Evolutionary conservation across 352 stramenopile genomes (phyloP).

Genomic region (Labyrinthula sp.): DNA sequence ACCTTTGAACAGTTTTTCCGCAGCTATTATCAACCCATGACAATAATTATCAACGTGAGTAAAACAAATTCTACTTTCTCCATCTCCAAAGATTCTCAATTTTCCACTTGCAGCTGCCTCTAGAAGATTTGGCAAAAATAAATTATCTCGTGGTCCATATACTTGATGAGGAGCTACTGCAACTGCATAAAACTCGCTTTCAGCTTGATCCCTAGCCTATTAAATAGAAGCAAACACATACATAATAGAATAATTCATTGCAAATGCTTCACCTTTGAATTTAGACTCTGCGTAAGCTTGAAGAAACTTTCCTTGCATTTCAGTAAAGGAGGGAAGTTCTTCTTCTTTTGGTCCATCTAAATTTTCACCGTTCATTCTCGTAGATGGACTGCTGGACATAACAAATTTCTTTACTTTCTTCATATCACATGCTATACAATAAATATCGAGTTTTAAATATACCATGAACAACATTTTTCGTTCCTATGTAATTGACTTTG

Average conservation of each 20-base stretch:
- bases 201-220: too few species aligned
- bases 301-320: conserved; percentile 44
- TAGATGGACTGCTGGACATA: conserved; percentile 53
- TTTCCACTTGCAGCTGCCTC: conserved; percentile 46
- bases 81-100: conserved; percentile 55
- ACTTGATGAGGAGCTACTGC: conserved; percentile 66
- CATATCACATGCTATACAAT: conserved; percentile 48
- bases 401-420: conserved; percentile 53
- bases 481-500: conserved; percentile 59
- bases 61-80: conserved; percentile 53
- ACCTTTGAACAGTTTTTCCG: conserved; percentile 38
- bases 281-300: conserved; percentile 52
- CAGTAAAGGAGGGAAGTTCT: too few species aligned
- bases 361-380: conserved; percentile 52
- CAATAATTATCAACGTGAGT: conserved; percentile 70
- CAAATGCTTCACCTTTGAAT: conserved; percentile 40
- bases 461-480: conserved; percentile 54
- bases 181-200: conserved; percentile 51
- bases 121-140: conserved; percentile 58
- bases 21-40: conserved; percentile 55
- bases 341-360: conserved; percentile 48
- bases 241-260: too few species aligned
- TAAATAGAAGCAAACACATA: too few species aligned
- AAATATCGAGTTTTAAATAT: too few species aligned
- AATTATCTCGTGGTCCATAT: conserved; percentile 55